phyloP scores from a whole-genome alignment of 371 early-diverging fungal genomes.

The Paraphysoderma sedebokerense region DNA sequence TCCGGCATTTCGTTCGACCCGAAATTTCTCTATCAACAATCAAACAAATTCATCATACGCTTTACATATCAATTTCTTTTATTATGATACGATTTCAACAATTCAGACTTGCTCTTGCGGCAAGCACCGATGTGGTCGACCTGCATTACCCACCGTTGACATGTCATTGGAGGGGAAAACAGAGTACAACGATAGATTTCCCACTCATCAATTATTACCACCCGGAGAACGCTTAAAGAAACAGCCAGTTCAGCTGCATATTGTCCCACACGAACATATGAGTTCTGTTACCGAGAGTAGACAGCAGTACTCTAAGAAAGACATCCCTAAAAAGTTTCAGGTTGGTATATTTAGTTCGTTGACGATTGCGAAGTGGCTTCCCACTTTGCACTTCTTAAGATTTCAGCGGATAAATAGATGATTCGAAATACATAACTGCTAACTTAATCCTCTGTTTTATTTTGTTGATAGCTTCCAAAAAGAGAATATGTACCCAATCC shows the following conservation, averaged over 20 bases:
- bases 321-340: neutral
- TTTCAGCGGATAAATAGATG: no score
- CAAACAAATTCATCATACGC: no score
- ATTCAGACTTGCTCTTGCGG: slow-evolving; percentile 1
- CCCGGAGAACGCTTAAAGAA: neutral
- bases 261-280: no score
- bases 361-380: no score
- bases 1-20: no score
- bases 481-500: neutral
- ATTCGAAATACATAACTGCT: neutral
- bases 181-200: slow-evolving; percentile 1
- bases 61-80: no score
- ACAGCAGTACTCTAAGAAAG: neutral
- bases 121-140: slow-evolving; percentile 1
- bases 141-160: neutral
- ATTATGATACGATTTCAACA: no score
- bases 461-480: neutral
- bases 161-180: neutral
- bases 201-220: neutral
- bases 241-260: neutral
- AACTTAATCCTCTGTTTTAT: no score
- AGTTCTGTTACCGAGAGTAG: neutral
- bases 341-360: no score
- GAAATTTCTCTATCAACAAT: no score
- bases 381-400: no score